phyloP scores from a whole-genome alignment of 306 rosid genomes.

The Purshia tridentata region DNA sequence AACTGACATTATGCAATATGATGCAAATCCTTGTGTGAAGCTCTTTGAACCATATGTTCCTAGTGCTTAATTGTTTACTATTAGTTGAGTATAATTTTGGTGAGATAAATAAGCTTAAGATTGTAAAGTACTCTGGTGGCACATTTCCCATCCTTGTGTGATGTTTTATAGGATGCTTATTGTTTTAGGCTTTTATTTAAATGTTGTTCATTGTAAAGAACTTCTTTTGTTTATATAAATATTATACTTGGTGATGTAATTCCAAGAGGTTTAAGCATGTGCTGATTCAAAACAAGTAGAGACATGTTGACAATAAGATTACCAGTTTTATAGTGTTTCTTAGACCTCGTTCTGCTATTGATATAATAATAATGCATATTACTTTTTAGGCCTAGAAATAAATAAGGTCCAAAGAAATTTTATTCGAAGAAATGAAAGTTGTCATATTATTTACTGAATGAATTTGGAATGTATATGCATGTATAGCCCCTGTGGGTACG shows the following conservation, averaged over 20 bases:
- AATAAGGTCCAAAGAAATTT: too few species aligned
- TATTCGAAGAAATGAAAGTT: too few species aligned
- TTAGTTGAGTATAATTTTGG: conserved; percentile 24
- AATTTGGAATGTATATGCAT: too few species aligned
- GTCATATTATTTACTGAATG: too few species aligned
- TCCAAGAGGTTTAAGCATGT: background rate
- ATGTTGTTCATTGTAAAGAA: background rate
- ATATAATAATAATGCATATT: too few species aligned
- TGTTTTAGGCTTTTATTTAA: background rate
- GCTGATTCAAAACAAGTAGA: background rate
- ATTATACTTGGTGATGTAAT: background rate
- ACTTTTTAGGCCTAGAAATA: too few species aligned
- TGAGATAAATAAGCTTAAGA: conserved; percentile 15
- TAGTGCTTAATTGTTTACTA: conserved; percentile 5
- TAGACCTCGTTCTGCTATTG: too few species aligned
- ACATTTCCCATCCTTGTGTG: background rate
- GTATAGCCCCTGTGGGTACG: too few species aligned
- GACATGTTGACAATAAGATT: background rate
- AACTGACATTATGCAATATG: conserved; percentile 72
- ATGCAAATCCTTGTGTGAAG: conserved; percentile 74
- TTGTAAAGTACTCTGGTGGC: background rate
- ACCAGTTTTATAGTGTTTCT: background rate
- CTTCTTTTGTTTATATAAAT: background rate
- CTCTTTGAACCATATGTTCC: conserved; percentile 79
- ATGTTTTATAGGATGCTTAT: background rate